Evolutionary conservation across 306 rosid species (phyloP).

Genomic region (Dalbergia oliveri): DNA sequence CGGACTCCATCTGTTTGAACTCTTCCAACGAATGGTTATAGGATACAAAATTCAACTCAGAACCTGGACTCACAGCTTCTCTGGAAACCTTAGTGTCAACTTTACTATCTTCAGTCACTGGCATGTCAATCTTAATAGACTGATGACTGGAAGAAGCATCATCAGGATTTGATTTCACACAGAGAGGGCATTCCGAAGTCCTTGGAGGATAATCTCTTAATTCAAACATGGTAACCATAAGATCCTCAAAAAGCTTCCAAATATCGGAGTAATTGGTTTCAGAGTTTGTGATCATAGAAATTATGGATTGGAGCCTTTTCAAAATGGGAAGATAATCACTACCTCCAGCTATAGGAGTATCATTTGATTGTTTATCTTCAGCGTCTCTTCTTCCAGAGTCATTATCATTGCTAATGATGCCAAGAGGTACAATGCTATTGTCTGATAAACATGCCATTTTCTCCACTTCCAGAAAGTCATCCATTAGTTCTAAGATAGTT

Average conservation of each 20-base stretch:
- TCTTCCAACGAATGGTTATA: slow-evolving; percentile 55
- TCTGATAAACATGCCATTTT: slow-evolving; percentile 79
- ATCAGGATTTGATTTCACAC: slow-evolving; percentile 12
- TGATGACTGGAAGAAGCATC: background rate
- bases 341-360: slow-evolving; percentile 7
- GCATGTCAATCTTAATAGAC: slow-evolving; percentile 26
- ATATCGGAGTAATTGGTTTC: background rate
- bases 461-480: slow-evolving; percentile 96
- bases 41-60: slow-evolving; percentile 47
- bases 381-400: slow-evolving; percentile 1
- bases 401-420: slow-evolving; percentile 21
- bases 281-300: slow-evolving; percentile 25
- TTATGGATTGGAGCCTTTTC: slow-evolving; percentile 37
- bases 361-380: slow-evolving; percentile 9
- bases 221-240: slow-evolving; percentile 20
- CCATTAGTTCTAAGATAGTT: slow-evolving; percentile 77
- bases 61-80: slow-evolving; percentile 56
- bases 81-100: slow-evolving; percentile 58
- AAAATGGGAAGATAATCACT: slow-evolving; percentile 29
- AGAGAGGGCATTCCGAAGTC: slow-evolving; percentile 15
- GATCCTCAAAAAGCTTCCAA: slow-evolving; percentile 14
- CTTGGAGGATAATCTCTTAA: slow-evolving; percentile 24
- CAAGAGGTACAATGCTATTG: slow-evolving; percentile 53
- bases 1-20: slow-evolving; percentile 59
- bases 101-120: slow-evolving; percentile 23